Base-by-base conservation (phyloP, 768 basidiomycete genomes). In the Cystoderma amianthinum region DNA sequence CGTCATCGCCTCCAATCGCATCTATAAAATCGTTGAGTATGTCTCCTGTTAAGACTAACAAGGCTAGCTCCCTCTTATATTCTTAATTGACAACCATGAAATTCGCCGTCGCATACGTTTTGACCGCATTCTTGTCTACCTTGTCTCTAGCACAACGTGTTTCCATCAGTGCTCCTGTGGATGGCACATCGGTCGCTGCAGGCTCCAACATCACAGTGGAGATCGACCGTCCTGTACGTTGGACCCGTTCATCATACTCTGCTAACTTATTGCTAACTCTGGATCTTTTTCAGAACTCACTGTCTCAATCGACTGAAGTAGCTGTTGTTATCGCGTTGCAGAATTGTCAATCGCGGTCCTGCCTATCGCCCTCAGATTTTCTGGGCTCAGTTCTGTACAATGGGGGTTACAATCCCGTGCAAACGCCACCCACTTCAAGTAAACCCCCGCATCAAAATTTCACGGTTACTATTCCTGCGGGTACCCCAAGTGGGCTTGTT, bases 381-480 rank as follows among this genome's bases (percentile, higher is more conserved):
- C 44, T 75, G 49, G 74, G 74, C 10, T 48, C 41, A 7, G 61
- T 76, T n/a, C 55, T 77, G 35, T 75, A 71, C 53, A 67, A 64
- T 32, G 76, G 74, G 13, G 54, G 54, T 7, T 76, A 62, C 43
- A 47, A 54, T 18, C 74, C 75, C 0, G 47, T 64, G 43, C 54
- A 9, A 4, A 24, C 2, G 45, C 53, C 19, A 56, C 60, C 42
- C 63, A 61, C 13, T 70, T 72, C 9, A 64, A 70, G 53, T 56
- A 75, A 42, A 72, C 72, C 47, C 69, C 72, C 44, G 63, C 67
- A n/a, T n/a, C n/a, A n/a, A n/a, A n/a, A n/a, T n/a, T n/a, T n/a
- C n/a, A n/a, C n/a, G 3, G 58, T 75, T 3, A 53, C 54, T 23
- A 51, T 76, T 10, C 72, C 72, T 1, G 36, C 55, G 18, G 35